Base-by-base conservation (phyloP, 2,329 filamentous ascomycete genomes). In the Rutstroemia sp. region DNA sequence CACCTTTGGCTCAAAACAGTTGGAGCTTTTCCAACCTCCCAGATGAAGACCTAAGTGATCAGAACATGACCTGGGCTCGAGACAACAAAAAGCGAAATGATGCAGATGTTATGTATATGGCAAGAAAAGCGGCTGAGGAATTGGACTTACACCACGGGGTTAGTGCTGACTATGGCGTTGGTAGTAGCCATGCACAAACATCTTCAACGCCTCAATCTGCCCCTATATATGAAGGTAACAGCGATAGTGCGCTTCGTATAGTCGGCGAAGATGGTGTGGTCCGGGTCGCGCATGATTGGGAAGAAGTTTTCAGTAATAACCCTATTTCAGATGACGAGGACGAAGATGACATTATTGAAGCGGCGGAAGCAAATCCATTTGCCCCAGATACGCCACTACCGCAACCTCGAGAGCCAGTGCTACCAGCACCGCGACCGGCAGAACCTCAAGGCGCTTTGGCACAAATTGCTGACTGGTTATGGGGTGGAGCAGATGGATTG, bases 401-500 rank as follows among this genome's bases (percentile, higher is more conserved):
- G 14, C 58, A 57, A 10, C 47, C 54, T n/a, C 58, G 57, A 27
- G 61, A 60, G 7, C 57, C 49, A 7, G 16, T 61, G 19, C 48
- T 52, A 4, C 48, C 48, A 34, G 61, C 46, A 14, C 61, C 48
- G 16, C 51, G 17, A n/a, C 40, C 30, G n/a, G 48, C 51, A 16
- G 62, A 68, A 39, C 68, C 70, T 2, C 70, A 66, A 30, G 74
- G 75, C 0, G 58, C 79, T 39, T 63, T 75, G 16, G 73, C 69
- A 8, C 70, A 70, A 14, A 62, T 85, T 12, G 76, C 80, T 1
- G 75, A 84, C 58, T 86, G 84, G 64, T 80, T 86, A 75, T 86
- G 81, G 80, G 78, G 78, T 8, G 77, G 78, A 39, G 71, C 84
- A 14, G 64, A 51, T 5, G 76, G 79, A 34, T 67, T 67, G 8